These are phyloP conservation scores for Xanthoparmelia taractica DNA, from an alignment of 495 filamentous ascomycete genomes.

Conservation along the genomic window DNA sequence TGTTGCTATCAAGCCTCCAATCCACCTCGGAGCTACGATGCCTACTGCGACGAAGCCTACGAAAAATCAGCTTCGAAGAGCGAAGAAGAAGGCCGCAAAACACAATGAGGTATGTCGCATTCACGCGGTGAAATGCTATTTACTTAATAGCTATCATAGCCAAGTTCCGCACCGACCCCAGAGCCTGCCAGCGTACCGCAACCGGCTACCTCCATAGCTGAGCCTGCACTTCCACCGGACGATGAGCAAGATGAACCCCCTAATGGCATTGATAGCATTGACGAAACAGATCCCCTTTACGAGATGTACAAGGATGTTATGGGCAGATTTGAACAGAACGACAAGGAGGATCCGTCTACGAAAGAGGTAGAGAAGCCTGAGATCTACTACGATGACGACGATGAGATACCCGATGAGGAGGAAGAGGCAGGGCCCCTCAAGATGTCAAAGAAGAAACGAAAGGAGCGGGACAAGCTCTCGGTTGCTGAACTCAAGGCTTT, in stretches of 20 bases:
- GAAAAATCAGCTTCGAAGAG: constrained; percentile 78
- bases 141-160: constrained; percentile 26
- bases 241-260: constrained; percentile 32
- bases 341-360: constrained; percentile 48
- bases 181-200: constrained; percentile 27
- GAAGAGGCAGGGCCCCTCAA: constrained; percentile 53
- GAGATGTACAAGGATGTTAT: constrained; percentile 75
- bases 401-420: constrained; percentile 85
- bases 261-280: constrained; percentile 36
- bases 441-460: constrained; percentile 87
- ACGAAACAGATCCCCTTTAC: constrained; percentile 68
- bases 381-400: constrained; percentile 76
- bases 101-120: constrained; percentile 45
- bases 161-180: constrained; percentile 26
- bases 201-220: constrained; percentile 21
- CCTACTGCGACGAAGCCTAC: constrained; percentile 51
- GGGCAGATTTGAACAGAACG: constrained; percentile 58
- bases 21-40: constrained; percentile 19
- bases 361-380: constrained; percentile 78
- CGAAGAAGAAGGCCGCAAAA: constrained; percentile 85
- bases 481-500: constrained; percentile 91
- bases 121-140: constrained; percentile 17
- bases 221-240: constrained; percentile 16
- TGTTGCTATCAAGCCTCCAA: too few species aligned
- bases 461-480: constrained; percentile 82